Evolutionary conservation across 768 basidiomycete genomes (phyloP).

Genomic region (Kwoniella sp.): DNA sequence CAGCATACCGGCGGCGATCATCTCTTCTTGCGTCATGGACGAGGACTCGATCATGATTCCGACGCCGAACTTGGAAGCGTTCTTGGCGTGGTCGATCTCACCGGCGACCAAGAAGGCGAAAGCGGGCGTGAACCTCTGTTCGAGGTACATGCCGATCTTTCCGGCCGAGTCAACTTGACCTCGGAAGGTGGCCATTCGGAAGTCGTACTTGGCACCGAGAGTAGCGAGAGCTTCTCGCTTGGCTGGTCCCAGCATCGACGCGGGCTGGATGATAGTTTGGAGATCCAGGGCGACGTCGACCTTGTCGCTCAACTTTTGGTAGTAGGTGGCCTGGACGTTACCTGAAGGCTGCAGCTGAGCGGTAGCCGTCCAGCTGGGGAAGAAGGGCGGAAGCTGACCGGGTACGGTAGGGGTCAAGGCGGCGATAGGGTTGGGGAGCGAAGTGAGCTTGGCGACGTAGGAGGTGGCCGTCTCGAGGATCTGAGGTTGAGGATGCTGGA

Average conservation of each 20-base stretch:
- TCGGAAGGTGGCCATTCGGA: slow-evolving; percentile 88
- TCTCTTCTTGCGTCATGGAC: slow-evolving; percentile 52
- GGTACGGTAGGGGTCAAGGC: slow-evolving; percentile 38
- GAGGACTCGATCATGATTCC: slow-evolving; percentile 91
- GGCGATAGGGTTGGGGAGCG: slow-evolving; percentile 44
- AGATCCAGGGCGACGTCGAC: slow-evolving; percentile 97
- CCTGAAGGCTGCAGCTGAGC: slow-evolving; percentile 82
- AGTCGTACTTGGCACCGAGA: slow-evolving; percentile 93
- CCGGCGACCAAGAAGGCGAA: slow-evolving; percentile 93
- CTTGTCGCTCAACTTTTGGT: slow-evolving; percentile 92
- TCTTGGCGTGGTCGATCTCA: slow-evolving; percentile 99
- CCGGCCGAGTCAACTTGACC: slow-evolving; percentile 93
- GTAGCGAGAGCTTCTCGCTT: slow-evolving; percentile 91
- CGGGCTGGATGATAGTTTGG: slow-evolving; percentile 68
- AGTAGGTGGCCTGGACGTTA: slow-evolving; percentile 87
- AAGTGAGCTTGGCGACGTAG: slow-evolving; percentile 57
- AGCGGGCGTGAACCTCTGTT: slow-evolving; percentile 92
- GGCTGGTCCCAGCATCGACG: slow-evolving; percentile 61
- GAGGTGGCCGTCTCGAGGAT: slow-evolving; percentile 63
- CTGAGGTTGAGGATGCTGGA: slow-evolving; percentile 72
- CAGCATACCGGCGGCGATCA: slow-evolving; percentile 53
- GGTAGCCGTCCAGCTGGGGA: slow-evolving; percentile 80
- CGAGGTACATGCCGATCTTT: slow-evolving; percentile 90
- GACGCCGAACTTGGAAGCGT: slow-evolving; percentile 89
- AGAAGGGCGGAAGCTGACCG: slow-evolving; percentile 42